Evolutionary conservation across 73 alveolate genomes (phyloP).

Genomic region (Breviolum minutum): DNA sequence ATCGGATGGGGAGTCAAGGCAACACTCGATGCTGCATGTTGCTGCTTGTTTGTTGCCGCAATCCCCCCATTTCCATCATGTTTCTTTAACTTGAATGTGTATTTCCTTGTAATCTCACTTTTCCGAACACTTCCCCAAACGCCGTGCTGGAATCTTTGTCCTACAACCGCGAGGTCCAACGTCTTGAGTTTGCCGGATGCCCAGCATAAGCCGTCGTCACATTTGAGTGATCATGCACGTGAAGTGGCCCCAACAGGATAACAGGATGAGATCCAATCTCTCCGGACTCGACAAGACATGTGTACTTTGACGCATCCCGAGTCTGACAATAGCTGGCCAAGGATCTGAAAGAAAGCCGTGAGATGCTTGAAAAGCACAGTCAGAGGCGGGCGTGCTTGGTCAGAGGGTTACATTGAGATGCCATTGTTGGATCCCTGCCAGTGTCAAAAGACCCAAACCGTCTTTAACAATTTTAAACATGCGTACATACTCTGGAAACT

Average conservation of each 20-base stretch:
- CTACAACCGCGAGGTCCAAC: background rate
- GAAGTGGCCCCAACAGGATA: background rate
- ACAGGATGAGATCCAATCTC: too few relatives aligned
- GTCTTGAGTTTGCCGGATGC: background rate
- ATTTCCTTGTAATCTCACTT: too few relatives aligned
- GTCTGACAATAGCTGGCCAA: background rate
- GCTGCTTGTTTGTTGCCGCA: background rate
- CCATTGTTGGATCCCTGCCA: background rate
- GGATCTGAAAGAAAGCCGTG: slow-evolving; percentile 85
- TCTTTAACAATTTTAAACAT: too few relatives aligned
- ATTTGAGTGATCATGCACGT: background rate
- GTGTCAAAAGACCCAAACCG: background rate
- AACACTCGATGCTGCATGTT: background rate
- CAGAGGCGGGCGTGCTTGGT: background rate
- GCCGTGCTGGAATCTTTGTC: too few relatives aligned
- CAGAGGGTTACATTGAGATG: background rate
- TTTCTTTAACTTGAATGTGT: too few relatives aligned
- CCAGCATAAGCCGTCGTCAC: background rate
- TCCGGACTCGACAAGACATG: too few relatives aligned
- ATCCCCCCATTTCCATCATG: background rate
- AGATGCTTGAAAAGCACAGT: slow-evolving; percentile 80
- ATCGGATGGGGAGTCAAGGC: background rate
- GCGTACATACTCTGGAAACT: too few relatives aligned
- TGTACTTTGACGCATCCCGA: too few relatives aligned
- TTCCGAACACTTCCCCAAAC: too few relatives aligned